Base-by-base conservation (phyloP, 805 yeast genomes). In the Kodamaea lidongshanica region DNA sequence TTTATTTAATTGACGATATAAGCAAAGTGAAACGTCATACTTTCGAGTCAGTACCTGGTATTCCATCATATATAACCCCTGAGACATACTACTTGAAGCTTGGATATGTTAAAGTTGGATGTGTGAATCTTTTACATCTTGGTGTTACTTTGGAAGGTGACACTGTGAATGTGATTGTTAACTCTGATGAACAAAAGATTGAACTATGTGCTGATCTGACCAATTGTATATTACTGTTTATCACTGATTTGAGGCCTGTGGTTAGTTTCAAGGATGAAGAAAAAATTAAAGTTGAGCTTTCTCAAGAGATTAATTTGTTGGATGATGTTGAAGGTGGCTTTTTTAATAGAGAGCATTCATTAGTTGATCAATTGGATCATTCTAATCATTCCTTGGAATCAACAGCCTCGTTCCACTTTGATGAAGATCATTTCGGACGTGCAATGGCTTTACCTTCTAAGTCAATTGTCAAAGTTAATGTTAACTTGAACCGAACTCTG, bases 131-230 rank as follows among this genome's bases (percentile, higher is more conserved):
- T 3, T 32, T 66, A 6, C 62, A 60, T 34, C 39, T 58, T 11
- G 70, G 67, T 10, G 33, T 52, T 12, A 53, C 62, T 0, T 33
- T 54, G 7, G 45, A 50, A 17, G 44, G 52, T 1, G 47, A 48
- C 23, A 37, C 51, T 16, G 50, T 70, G 2, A 73, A 67, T 28
- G 25, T 77, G 17, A 70, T 68, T 27, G 45, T 77, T 7, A 65
- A 65, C 30, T 39, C 73, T 5, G 82, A 74, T 33, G 57, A 58
- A 11, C 49, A 70, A 10, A 61, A 57, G 12, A 26, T 79, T 1
- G 77, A 75, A 15, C 35, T 79, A 3, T 87, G 96, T 58, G 89
- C 95, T 1, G 97, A 88, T 49, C 85, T 96, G 0, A 67, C 77
- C 0, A 80, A 84, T 44, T 73, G 89, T 8, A 52, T 88, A 23